phyloP scores from a whole-genome alignment of 1,284 basidiomycete species.

The Rhodotorula sp. region DNA sequence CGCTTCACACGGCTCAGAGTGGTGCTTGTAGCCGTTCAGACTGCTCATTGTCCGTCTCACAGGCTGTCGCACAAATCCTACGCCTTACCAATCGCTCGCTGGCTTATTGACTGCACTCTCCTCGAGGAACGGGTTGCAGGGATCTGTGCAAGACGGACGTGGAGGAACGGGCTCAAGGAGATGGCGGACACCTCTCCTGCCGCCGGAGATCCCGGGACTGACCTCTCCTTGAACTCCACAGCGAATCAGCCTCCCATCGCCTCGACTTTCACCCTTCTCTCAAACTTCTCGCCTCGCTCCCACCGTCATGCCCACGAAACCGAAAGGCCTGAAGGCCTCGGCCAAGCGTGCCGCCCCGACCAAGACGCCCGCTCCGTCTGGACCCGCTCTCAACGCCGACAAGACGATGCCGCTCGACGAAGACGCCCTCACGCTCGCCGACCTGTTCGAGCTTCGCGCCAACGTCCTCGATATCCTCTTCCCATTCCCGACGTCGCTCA shows the following conservation, averaged over 20 bases:
- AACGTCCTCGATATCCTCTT: constrained; percentile 18
- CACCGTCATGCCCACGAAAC: constrained; percentile 24
- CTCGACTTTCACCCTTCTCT: not conserved
- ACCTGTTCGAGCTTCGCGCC: constrained; percentile 36
- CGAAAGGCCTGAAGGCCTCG: constrained; percentile 32
- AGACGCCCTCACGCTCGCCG: constrained; percentile 32
- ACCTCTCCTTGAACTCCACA: not conserved
- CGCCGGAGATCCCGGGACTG: no score
- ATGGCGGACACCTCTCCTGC: no score
- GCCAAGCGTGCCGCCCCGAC: constrained; percentile 19
- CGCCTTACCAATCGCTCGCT: no score
- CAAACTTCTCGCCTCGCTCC: not conserved
- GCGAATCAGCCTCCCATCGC: not conserved
- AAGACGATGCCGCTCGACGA: constrained; percentile 38
- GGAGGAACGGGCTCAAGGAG: no score
- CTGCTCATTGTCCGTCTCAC: no score
- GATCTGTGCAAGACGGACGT: no score
- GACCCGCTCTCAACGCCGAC: constrained; percentile 7
- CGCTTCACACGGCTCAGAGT: no score
- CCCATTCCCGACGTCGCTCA: constrained; percentile 13
- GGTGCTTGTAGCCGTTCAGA: no score
- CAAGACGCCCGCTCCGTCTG: constrained; percentile 1
- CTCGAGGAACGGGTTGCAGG: no score
- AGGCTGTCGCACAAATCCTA: no score
- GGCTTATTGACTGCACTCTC: no score